Conservation (phyloP, 345 rosid species). For the Melaleuca quinquenervia region DNA sequence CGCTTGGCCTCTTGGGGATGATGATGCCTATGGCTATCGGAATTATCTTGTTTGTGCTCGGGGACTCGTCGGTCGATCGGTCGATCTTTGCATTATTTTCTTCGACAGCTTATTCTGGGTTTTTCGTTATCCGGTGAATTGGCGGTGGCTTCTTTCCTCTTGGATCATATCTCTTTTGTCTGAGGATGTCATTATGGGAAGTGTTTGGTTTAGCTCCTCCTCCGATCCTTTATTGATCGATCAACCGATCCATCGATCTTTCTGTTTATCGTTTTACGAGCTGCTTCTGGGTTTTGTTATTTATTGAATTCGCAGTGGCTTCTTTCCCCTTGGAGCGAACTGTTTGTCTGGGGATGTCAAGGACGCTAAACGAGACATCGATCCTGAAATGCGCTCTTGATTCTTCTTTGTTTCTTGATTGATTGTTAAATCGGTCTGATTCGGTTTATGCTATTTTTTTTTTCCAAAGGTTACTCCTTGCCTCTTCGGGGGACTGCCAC, state of each 20-base stretch:
- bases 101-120: not conserved
- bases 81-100: not conserved
- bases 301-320: not conserved
- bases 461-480: not conserved
- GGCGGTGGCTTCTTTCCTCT: not conserved
- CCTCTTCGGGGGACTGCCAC: not conserved
- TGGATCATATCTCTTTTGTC: not conserved
- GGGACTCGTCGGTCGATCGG: not conserved
- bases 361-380: not conserved
- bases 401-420: not conserved
- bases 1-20: not conserved
- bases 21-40: not conserved
- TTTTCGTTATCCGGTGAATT: not conserved
- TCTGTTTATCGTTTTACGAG: not conserved
- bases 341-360: not conserved
- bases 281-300: not conserved
- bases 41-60: not conserved
- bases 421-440: not conserved
- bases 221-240: not conserved
- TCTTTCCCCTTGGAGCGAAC: not conserved
- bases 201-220: not conserved
- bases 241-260: not conserved
- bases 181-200: not conserved
- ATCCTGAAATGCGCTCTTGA: not conserved
- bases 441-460: not conserved